phyloP scores from a whole-genome alignment of 306 rosid species.

The Amphicarpaea edgeworthii region DNA sequence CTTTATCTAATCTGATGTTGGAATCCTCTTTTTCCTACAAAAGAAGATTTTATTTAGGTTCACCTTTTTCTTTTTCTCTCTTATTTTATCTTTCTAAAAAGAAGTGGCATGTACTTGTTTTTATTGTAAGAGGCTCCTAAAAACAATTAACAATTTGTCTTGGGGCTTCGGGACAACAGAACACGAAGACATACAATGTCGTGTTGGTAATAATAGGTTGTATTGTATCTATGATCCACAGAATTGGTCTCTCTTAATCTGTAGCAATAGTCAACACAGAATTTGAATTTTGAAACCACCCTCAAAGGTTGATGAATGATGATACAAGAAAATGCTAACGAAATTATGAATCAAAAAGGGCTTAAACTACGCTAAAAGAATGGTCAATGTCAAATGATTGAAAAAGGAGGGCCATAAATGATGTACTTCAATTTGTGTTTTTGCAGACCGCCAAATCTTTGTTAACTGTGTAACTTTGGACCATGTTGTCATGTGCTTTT shows the following conservation, averaged over 20 bases:
- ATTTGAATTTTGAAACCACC: conserved; percentile 10
- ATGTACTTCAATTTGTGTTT: conserved; percentile 39
- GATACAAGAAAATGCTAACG: neutral
- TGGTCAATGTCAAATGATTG: neutral
- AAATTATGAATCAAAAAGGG: neutral
- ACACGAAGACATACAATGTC: conserved; percentile 13
- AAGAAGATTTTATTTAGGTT: conserved; percentile 41
- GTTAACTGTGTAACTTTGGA: neutral
- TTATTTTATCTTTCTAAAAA: conserved; percentile 11
- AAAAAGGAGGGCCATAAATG: conserved; percentile 23
- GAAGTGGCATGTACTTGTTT: conserved; percentile 39
- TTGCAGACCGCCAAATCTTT: neutral
- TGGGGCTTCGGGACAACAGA: conserved; percentile 33
- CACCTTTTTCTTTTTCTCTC: conserved; percentile 9
- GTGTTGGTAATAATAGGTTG: conserved; percentile 9
- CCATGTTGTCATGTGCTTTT: neutral
- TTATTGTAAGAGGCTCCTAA: conserved; percentile 28
- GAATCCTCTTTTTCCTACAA: conserved; percentile 57
- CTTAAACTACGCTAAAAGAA: neutral
- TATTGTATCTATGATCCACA: neutral
- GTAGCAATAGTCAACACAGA: neutral
- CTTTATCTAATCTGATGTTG: conserved; percentile 41
- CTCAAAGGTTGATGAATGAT: neutral
- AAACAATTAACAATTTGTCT: conserved; percentile 32
- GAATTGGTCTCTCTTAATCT: neutral